Evolutionary conservation across 1,284 basidiomycete genomes (phyloP).

Genomic region (Takashimella tepidaria): DNA sequence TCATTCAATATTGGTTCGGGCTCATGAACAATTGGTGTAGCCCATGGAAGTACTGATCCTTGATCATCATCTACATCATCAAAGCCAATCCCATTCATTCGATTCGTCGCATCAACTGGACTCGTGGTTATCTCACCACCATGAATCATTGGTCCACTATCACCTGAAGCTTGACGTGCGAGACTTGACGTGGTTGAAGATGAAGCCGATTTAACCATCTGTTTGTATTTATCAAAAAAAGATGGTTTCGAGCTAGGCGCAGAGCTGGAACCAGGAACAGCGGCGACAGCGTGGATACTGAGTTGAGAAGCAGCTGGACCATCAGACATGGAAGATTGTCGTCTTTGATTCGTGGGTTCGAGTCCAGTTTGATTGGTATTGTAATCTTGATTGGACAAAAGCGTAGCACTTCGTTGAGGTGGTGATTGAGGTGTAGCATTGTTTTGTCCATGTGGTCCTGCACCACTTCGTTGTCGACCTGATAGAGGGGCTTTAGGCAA

Average conservation of each 20-base stretch:
- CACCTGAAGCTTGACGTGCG: not conserved
- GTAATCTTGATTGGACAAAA: conserved; percentile 6
- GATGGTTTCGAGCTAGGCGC: conserved; percentile 23
- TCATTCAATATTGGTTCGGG: not conserved
- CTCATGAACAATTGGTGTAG: conserved; percentile 13
- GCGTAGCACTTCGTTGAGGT: conserved; percentile 19
- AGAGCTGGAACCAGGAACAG: not conserved
- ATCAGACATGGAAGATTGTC: not conserved
- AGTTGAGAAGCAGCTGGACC: not conserved
- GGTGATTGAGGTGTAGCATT: conserved; percentile 7
- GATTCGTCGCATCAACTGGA: not conserved
- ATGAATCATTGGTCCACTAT: not conserved
- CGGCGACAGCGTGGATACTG: not conserved
- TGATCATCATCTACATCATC: conserved; percentile 12
- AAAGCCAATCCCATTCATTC: not conserved
- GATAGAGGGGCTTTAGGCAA: conserved; percentile 22
- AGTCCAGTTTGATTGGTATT: not conserved
- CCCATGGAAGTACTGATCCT: conserved; percentile 40
- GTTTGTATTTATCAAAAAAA: conserved; percentile 55
- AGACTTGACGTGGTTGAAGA: conserved; percentile 3
- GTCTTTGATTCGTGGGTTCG: not conserved
- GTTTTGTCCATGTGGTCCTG: not conserved
- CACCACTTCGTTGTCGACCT: conserved; percentile 11
- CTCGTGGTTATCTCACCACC: no score
- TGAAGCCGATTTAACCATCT: conserved; percentile 18